Conservation (phyloP, 257 asterid species). For the Eustoma russellianum region DNA sequence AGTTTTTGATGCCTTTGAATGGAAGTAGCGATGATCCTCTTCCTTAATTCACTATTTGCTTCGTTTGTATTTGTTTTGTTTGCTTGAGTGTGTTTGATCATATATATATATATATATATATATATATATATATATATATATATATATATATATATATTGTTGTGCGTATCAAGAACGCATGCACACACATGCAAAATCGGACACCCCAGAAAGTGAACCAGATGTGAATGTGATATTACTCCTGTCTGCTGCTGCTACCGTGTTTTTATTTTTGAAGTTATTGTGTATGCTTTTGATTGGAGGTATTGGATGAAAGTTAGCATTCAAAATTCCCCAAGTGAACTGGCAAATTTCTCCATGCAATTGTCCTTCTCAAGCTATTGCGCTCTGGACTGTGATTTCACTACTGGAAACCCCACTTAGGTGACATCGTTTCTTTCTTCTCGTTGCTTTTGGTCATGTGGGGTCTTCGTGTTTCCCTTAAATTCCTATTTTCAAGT, state of each 20-base stretch:
- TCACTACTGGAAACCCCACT: conserved; percentile 17
- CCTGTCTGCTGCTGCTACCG: conserved; percentile 13
- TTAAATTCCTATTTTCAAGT: no score
- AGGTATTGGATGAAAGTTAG: conserved; percentile 16
- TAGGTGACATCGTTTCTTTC: conserved; percentile 21
- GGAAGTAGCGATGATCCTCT: no score
- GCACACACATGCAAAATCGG: conserved; percentile 29
- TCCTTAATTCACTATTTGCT: no score
- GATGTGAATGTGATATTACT: conserved; percentile 27
- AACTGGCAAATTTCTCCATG: conserved; percentile 23
- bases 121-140: no score
- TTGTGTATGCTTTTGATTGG: neutral
- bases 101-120: no score
- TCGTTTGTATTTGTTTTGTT: no score
- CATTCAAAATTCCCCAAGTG: conserved; percentile 26
- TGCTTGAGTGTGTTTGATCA: no score
- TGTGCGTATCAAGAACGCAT: conserved; percentile 21
- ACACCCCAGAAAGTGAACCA: conserved; percentile 2
- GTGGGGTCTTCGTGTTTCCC: conserved; percentile 14
- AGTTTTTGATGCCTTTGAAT: no score
- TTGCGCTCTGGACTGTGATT: conserved; percentile 12
- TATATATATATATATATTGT: no score
- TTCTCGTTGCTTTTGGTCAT: conserved; percentile 13
- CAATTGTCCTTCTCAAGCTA: conserved; percentile 33
- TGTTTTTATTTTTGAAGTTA: neutral